phyloP scores from a whole-genome alignment of 768 basidiomycete genomes.

The Baorangia bicolor region DNA sequence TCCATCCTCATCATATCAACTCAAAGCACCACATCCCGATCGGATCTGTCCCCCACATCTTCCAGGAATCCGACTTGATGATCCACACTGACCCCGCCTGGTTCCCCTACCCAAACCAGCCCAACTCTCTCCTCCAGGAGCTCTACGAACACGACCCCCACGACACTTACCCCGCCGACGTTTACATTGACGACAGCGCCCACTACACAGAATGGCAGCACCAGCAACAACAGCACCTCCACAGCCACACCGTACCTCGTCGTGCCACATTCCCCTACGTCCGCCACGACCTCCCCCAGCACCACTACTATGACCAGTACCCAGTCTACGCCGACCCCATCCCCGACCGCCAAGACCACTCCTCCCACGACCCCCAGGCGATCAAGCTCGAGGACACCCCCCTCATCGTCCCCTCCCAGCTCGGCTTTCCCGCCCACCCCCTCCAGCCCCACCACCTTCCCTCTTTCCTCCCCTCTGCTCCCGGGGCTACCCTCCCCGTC shows the following conservation, averaged over 20 bases:
- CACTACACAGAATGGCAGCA: conserved; percentile 36
- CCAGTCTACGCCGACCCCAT: conserved; percentile 42
- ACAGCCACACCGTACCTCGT: conserved; percentile 41
- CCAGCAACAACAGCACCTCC: conserved; percentile 36
- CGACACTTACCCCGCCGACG: conserved; percentile 36
- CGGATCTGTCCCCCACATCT: conserved; percentile 51
- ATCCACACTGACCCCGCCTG: conserved; percentile 40
- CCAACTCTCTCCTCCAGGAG: conserved; percentile 64
- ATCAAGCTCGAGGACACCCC: conserved; percentile 70
- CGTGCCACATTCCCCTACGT: conserved; percentile 78
- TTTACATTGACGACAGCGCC: conserved; percentile 37
- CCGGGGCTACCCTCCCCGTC: conserved; percentile 52
- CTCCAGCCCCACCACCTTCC: conserved; percentile 37
- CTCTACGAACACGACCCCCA: conserved; percentile 63
- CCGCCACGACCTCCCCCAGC: conserved; percentile 61
- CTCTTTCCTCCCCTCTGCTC: conserved; percentile 42
- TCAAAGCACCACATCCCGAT: conserved; percentile 40
- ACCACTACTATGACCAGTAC: conserved; percentile 34
- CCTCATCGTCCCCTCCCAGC: conserved; percentile 62
- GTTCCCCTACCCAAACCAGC: conserved; percentile 34
- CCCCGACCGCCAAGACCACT: conserved; percentile 20
- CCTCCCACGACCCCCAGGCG: conserved; percentile 22
- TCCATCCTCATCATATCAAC: conserved; percentile 24
- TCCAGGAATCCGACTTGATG: conserved; percentile 41
- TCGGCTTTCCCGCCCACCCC: conserved; percentile 32